A percentile compares a stretch with the other conserved stretches of the same genome.
phyloP scores from a whole-genome alignment of 2,329 filamentous ascomycete genomes.

The Colletotrichum brevisporum region DNA sequence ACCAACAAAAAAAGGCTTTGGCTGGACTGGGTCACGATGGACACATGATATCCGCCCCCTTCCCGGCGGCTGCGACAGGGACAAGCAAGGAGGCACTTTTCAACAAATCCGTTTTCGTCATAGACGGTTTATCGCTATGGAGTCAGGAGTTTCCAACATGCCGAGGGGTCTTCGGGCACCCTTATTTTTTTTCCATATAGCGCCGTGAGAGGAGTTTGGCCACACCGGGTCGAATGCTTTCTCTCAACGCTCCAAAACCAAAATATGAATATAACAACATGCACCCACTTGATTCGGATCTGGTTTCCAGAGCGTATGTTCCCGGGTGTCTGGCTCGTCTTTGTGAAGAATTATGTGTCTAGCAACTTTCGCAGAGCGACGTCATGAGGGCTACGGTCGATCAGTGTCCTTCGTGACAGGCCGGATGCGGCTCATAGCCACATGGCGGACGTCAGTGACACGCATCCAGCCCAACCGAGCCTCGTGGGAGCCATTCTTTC shows the following conservation, averaged over 20 bases:
- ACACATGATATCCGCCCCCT: slow-evolving; percentile 37
- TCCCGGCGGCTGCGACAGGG: slow-evolving; percentile 32
- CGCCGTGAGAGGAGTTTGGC: background rate
- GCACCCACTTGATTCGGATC: slow-evolving; percentile 3
- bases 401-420: background rate
- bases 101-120: slow-evolving; percentile 24
- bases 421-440: slow-evolving; percentile 24
- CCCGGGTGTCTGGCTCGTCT: no score
- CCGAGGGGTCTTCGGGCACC: slow-evolving; percentile 10
- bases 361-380: background rate
- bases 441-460: slow-evolving; percentile 21
- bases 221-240: background rate
- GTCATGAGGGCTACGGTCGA: slow-evolving; percentile 1
- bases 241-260: slow-evolving; percentile 13
- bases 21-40: slow-evolving; percentile 38
- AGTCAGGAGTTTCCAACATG: slow-evolving; percentile 35
- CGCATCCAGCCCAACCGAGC: background rate
- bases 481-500: background rate
- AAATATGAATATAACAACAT: slow-evolving; percentile 5
- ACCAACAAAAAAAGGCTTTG: slow-evolving; percentile 34
- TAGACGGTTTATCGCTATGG: slow-evolving; percentile 33
- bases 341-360: background rate
- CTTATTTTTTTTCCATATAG: background rate
- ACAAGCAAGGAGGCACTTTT: slow-evolving; percentile 33
- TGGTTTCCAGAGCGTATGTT: background rate